Conservation (phyloP, 2,329 filamentous ascomycete species). For the Akanthomyces lecanii region DNA sequence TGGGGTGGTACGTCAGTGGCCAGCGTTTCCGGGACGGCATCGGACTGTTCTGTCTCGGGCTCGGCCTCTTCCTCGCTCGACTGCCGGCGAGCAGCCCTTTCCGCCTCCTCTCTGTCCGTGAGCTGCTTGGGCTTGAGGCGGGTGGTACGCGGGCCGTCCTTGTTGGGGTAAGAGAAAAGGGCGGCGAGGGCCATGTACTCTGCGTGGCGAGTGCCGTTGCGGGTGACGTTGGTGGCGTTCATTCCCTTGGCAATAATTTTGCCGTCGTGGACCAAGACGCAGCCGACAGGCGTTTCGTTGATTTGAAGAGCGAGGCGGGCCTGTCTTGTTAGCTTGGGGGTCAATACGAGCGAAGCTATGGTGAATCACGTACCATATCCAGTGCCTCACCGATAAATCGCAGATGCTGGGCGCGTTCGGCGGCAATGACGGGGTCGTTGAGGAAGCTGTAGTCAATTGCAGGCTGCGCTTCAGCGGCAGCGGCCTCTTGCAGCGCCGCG, state of each 20-base stretch:
- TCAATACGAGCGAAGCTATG: neutral
- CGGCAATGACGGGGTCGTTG: conserved; percentile 28
- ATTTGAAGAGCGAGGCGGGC: conserved; percentile 78
- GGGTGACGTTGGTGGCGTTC: conserved; percentile 92
- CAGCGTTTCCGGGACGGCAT: conserved; percentile 19
- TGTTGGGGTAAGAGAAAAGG: conserved; percentile 42
- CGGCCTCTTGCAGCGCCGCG: neutral
- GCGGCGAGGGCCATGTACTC: conserved; percentile 82
- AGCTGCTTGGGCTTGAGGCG: conserved; percentile 32
- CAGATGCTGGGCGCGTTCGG: conserved; percentile 33
- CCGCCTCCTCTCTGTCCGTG: conserved; percentile 22
- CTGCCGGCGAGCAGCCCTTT: conserved; percentile 9
- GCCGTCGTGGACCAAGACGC: conserved; percentile 79
- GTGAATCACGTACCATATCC: conserved; percentile 63
- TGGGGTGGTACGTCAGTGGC: conserved; percentile 29
- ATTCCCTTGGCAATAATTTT: conserved; percentile 83
- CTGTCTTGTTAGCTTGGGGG: conserved; percentile 41
- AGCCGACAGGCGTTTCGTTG: conserved; percentile 95
- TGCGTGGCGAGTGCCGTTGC: conserved; percentile 89
- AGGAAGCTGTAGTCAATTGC: conserved; percentile 4
- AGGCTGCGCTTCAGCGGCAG: neutral
- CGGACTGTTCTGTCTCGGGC: conserved; percentile 1
- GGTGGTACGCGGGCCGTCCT: conserved; percentile 28
- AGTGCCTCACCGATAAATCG: conserved; percentile 81
- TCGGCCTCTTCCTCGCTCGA: conserved; percentile 25